phyloP scores from a whole-genome alignment of 805 yeast genomes.

The Barnettozyma populi region DNA sequence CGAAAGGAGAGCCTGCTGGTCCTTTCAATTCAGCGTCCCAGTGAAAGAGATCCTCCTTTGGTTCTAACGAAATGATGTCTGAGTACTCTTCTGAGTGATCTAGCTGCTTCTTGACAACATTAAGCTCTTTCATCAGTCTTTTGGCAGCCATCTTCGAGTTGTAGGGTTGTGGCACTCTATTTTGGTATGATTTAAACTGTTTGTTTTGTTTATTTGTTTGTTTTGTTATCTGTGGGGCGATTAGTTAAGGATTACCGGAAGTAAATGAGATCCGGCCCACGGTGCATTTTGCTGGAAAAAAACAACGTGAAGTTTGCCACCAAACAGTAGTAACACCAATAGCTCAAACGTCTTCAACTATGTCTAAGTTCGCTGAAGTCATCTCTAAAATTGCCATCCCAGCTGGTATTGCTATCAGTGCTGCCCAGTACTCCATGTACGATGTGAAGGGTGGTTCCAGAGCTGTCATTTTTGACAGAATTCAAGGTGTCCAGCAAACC shows the following conservation, averaged over 20 bases:
- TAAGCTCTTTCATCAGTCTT: conserved; percentile 34
- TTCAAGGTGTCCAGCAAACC: conserved; percentile 79
- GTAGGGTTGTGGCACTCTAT: background rate
- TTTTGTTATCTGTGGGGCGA: background rate
- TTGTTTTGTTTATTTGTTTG: background rate
- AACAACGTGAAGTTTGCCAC: conserved; percentile 8
- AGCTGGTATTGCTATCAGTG: conserved; percentile 60
- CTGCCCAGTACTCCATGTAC: conserved; percentile 78
- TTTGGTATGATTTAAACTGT: background rate
- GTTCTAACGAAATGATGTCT: conserved; percentile 38
- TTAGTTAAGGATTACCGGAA: background rate
- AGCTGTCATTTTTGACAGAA: conserved; percentile 91
- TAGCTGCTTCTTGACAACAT: conserved; percentile 27
- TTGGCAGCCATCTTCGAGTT: conserved; percentile 23
- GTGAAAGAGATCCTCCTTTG: conserved; percentile 41
- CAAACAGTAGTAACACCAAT: conserved; percentile 1
- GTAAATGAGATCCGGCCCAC: background rate
- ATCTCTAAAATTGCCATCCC: conserved; percentile 59
- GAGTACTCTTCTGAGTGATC: conserved; percentile 14
- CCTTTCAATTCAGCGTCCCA: conserved; percentile 53
- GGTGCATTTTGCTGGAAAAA: background rate
- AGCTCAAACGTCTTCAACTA: conserved; percentile 7
- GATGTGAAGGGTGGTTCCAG: conserved; percentile 96
- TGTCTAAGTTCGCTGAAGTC: conserved; percentile 38
- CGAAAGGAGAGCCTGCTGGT: conserved; percentile 47